Base-by-base conservation (phyloP, 805 yeast species). In the Teunomyces panamensis region DNA sequence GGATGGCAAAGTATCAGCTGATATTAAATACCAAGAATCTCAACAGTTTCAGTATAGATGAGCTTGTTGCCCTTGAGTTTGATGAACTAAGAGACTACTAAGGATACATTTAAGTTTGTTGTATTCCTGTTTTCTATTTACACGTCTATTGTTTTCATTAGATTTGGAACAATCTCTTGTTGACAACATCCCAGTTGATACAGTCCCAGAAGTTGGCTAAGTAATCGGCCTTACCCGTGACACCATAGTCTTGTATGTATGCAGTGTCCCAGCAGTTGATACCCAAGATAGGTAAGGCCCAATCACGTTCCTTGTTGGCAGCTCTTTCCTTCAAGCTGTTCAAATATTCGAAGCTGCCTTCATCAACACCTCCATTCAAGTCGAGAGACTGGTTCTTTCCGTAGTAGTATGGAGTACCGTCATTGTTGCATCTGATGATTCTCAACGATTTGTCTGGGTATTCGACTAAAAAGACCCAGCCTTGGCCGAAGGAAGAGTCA, bases 231-330 rank as follows among this genome's bases (percentile, higher is more conserved):
- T 85, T 86, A 20, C 94, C 95, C 44, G 66, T 72, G 45, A 88
- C 77, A 42, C 97, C 96, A 67, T 85, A 92, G 67, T 94, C 98
- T 26, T 79, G 71, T 39, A 89, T 58, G 65, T 85, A 94, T n/a
- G 96, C 89, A 54, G 83, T 80, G 64, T 92, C 96, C 96, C 97
- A 91, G 55, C 87, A 77, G 66, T 84, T 89, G 54, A 90, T 75
- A 44, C 83, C 87, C 55, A 94, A 75, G 41, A 94, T 68, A 5
- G 94, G 96, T 55, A 90, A 71, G 20, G 83, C 77, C 71, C 78
- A 81, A 63, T 85, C 91, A 55, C 72, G 75, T 34, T 73, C 75
- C 16, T 67, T 67, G 27, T 57, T 50, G 28, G 62, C 58, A 26
- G 77, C 77, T 20, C 73, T 62, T 45, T 75, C 66, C 47, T 73